phyloP scores from a whole-genome alignment of 352 stramenopile species.

The Peronosclerospora sorghi region DNA sequence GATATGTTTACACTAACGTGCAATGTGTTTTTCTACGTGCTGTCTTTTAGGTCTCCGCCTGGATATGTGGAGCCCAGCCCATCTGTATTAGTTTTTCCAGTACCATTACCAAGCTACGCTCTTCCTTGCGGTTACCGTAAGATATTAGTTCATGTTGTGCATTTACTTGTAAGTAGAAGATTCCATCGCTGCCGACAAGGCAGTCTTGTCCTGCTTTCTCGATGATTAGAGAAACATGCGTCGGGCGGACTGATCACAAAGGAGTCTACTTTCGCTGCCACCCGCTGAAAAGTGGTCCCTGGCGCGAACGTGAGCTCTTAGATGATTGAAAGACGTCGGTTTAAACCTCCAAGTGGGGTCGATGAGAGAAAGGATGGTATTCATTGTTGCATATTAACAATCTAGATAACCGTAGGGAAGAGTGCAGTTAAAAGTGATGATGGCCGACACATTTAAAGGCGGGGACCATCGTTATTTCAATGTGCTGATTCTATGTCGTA shows the following conservation, averaged over 20 bases:
- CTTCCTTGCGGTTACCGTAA: constrained; percentile 6
- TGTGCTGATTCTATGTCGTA: too few relatives aligned
- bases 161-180: constrained; percentile 17
- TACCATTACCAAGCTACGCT: constrained; percentile 20
- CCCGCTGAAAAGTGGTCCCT: constrained; percentile 67
- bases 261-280: constrained; percentile 17
- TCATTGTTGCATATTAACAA: constrained; percentile 1
- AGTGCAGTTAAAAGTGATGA: constrained; percentile 16
- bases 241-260: constrained; percentile 82
- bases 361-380: constrained; percentile 49
- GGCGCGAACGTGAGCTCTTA: constrained; percentile 16
- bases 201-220: constrained; percentile 31
- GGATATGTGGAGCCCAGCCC: constrained; percentile 16
- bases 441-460: constrained; percentile 11
- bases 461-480: constrained; percentile 14
- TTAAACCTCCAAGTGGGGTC: constrained; percentile 36
- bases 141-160: constrained; percentile 8
- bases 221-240: constrained; percentile 76
- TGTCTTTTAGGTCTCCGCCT: constrained; percentile 27
- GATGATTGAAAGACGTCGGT: constrained; percentile 69
- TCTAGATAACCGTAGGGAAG: constrained; percentile 8
- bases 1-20: constrained; percentile 23
- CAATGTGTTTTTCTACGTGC: constrained; percentile 27
- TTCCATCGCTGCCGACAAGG: constrained; percentile 13
- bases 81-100: constrained; percentile 5